Base-by-base conservation (phyloP, 2,329 filamentous ascomycete species). In the Tolypocladium inflatum region DNA sequence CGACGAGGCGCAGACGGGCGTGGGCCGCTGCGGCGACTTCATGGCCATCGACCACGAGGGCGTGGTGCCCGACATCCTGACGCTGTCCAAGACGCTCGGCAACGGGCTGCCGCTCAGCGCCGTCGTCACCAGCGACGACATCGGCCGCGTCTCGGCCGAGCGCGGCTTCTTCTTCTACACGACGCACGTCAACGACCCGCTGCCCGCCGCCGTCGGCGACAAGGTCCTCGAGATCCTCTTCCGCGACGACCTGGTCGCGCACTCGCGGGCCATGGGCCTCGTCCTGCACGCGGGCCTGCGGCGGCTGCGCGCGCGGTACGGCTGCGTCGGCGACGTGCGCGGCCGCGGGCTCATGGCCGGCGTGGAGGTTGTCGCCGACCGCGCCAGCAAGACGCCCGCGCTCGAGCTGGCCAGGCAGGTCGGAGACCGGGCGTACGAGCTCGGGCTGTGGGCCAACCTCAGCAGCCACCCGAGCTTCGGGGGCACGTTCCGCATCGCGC, bases 151-250 rank as follows among this genome's bases (percentile, higher is more conserved):
- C 2, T 79, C 77, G 38, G 68, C 70, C 13, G 76, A 82, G 21
- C 71, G 72, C 3, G 78, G 76, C 35, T 86, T 78, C 62, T 71
- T 81, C 21, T 86, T 81, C 64, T 79, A 82, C 61, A 86, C 83
- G 0, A 87, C 84, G 0, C 84, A 86, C 62, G 69, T 85, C 54
- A 85, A 87, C 61, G 84, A 87, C 61, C 82, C 83, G 0, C 69
- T 86, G 0, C 78, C 83, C 0, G 81, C 81, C 0, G 80, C 82
- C 0, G 81, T 86, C 1, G 83, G 82, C 0, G 73, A 80, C 60
- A 85, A 85, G 64, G 83, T 86, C 2, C 73, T 87, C 1, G 82
- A 86, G 59, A 82, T 86, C 15, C 80, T 87, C 1, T 72, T 80
- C 23, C 73, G 82, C 1, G 83, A 86, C 60, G 70, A 75, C 23